These are phyloP conservation scores for Brettanomyces anomalus DNA, from an alignment of 805 yeast genomes.

Conservation along the genomic window DNA sequence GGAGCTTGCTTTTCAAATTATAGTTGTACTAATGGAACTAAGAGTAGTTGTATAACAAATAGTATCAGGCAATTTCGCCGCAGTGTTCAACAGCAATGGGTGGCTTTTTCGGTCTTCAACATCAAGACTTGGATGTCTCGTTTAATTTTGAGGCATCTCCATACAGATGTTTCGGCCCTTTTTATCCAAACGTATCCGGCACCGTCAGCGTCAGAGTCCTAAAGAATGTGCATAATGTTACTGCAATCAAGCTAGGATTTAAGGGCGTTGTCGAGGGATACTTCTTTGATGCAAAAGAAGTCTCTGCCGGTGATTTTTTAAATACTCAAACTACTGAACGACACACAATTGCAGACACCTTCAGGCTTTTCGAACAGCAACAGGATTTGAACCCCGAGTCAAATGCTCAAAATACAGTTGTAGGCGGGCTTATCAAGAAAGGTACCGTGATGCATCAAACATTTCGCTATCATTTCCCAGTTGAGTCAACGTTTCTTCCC, in stretches of 20 bases:
- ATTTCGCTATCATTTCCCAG: slow-evolving; percentile 10
- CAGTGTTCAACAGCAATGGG: too few species aligned
- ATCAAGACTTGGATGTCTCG: background rate
- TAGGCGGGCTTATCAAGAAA: background rate
- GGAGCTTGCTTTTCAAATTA: too few species aligned
- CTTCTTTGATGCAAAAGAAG: background rate
- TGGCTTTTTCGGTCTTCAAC: too few species aligned
- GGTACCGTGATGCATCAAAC: slow-evolving; percentile 3
- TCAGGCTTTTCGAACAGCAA: background rate
- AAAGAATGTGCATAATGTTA: background rate
- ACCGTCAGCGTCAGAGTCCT: slow-evolving; percentile 4
- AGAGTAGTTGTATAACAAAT: too few species aligned
- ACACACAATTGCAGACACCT: background rate
- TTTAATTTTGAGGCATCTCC: background rate
- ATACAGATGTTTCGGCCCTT: slow-evolving; percentile 5
- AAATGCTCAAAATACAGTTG: background rate
- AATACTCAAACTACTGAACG: background rate
- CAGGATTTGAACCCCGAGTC: background rate
- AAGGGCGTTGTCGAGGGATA: background rate
- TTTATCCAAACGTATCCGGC: slow-evolving; percentile 8
- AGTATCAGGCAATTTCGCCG: too few species aligned
- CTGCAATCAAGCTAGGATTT: background rate
- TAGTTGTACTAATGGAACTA: too few species aligned
- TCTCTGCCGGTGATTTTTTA: background rate
- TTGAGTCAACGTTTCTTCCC: slow-evolving; percentile 9